Evolutionary conservation across 768 basidiomycete species (phyloP).

Genomic region (Russula abietina): DNA sequence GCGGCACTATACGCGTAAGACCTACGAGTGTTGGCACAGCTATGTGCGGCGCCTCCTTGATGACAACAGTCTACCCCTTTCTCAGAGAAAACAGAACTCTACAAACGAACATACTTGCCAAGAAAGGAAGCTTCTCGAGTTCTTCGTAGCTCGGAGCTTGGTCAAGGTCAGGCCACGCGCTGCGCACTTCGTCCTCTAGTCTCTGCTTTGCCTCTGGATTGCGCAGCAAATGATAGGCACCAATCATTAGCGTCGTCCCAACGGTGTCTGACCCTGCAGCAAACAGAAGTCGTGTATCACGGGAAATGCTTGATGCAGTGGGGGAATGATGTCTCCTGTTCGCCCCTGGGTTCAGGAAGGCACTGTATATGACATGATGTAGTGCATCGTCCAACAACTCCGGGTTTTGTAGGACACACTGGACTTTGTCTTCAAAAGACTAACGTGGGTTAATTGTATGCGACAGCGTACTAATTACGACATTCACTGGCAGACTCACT

Average conservation of each 20-base stretch:
- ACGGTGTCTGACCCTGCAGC: slow-evolving; percentile 12
- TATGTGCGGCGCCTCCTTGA: slow-evolving; percentile 15
- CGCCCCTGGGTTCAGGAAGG: background rate
- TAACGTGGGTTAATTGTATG: background rate
- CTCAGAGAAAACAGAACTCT: background rate
- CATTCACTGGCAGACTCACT: background rate
- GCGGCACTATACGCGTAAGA: slow-evolving; percentile 7
- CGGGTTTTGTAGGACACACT: slow-evolving; percentile 3
- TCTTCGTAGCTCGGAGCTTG: slow-evolving; percentile 5
- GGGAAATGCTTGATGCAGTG: background rate
- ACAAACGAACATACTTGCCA: background rate
- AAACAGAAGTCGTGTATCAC: slow-evolving; percentile 14
- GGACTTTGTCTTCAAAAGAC: background rate
- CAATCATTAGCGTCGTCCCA: slow-evolving; percentile 14
- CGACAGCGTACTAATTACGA: too few relatives aligned
- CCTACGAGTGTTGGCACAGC: background rate
- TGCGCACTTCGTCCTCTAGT: background rate
- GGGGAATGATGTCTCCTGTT: slow-evolving; percentile 1
- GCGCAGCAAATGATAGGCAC: slow-evolving; percentile 10
- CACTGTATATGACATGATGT: slow-evolving; percentile 12
- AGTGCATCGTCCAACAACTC: slow-evolving; percentile 2
- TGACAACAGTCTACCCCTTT: slow-evolving; percentile 10
- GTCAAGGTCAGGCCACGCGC: slow-evolving; percentile 7
- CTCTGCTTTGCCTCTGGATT: slow-evolving; percentile 3
- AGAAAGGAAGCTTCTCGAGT: too few relatives aligned